These are phyloP conservation scores for Xerocomellus amylosporus DNA, from an alignment of 768 basidiomycete genomes.

Conservation along the genomic window DNA sequence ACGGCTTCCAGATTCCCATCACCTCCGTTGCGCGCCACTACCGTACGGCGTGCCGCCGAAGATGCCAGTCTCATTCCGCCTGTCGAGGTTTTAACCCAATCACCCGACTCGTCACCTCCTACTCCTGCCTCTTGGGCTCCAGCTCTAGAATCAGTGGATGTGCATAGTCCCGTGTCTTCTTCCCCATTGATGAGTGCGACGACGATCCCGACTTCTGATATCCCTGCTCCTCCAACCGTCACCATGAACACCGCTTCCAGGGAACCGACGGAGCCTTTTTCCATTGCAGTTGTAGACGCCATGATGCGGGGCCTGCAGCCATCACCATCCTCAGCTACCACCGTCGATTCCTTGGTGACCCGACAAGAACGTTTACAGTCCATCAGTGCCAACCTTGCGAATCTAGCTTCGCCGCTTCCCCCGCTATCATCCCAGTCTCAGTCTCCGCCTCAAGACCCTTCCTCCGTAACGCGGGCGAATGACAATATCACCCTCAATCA, in stretches of 20 bases:
- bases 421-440: constrained; percentile 2
- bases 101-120: constrained; percentile 18
- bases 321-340: background rate
- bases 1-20: background rate
- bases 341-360: constrained; percentile 5
- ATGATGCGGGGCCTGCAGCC: background rate
- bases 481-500: background rate
- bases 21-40: background rate
- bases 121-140: constrained; percentile 10
- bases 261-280: background rate
- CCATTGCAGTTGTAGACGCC: background rate
- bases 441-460: constrained; percentile 4
- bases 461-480: background rate
- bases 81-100: constrained; percentile 27
- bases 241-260: background rate
- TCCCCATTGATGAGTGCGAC: background rate
- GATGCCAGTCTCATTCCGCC: constrained; percentile 29
- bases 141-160: background rate
- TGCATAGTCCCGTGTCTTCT: background rate
- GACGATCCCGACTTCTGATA: background rate
- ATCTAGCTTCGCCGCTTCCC: constrained; percentile 4
- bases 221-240: background rate
- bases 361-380: constrained; percentile 16
- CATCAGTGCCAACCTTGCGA: constrained; percentile 12
- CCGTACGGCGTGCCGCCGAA: background rate